Evolutionary conservation across 108 stramenopile genomes (phyloP), one percentile per base, ranked within the genome.

Genomic region (Stephanodiscus minutulus): DNA sequence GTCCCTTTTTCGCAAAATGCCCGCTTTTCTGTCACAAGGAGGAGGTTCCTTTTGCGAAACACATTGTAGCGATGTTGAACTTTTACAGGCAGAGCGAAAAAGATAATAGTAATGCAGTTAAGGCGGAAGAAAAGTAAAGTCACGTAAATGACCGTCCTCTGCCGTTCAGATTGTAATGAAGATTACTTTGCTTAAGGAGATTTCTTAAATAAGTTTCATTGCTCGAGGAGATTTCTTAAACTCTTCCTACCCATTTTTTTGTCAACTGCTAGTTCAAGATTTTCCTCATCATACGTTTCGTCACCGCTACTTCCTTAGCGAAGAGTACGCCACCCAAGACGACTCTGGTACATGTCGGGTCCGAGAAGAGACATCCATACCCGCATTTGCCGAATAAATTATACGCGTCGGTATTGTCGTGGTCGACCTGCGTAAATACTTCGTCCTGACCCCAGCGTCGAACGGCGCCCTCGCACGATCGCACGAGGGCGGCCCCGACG

Each of bases 241-340:
- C n/a, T n/a, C n/a, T n/a, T n/a, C n/a, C n/a, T n/a, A n/a, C n/a
- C n/a, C n/a, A n/a, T n/a, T n/a, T n/a, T n/a, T n/a, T n/a, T n/a
- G n/a, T n/a, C n/a, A n/a, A n/a, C n/a, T n/a, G n/a, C n/a, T n/a
- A 24, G 43, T 65, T 46, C 54, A 79, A 35, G 5, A 68, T 28
- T 57, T 79, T 79, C 49, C 71, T 56, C 41, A 79, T 33, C 78
- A 72, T 72, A 5, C 61, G 24, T 59, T 79, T 79, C 61, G 78
- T 66, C 18, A 79, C 71, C 22, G 44, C 46, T 13, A 44, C 25
- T 27, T 72, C 52, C 12, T 57, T 55, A 27, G 37, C 29, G 47
- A 79, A 72, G 12, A 68, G 29, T 36, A 27, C 46, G 2, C 47
- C 66, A 33, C 72, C 71, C 39, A 72, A 22, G 1, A 29, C 47